Percentiles rank a stretch among this genome's conserved stretches.
Conservation (phyloP, 2,329 filamentous ascomycete genomes). For the Aspergillus persii region DNA sequence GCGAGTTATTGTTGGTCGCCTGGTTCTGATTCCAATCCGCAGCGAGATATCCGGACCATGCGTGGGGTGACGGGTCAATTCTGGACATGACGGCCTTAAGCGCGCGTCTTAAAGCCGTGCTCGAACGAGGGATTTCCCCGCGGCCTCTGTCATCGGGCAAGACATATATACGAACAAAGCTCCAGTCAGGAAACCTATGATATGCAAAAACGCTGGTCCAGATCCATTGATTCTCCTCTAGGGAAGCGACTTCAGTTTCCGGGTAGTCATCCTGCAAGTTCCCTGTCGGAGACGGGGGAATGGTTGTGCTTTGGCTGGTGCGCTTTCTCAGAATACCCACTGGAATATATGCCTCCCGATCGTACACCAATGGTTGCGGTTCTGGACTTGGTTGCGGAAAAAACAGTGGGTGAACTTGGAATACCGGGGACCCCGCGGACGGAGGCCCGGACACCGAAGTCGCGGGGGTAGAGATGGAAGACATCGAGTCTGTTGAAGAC, state of each 20-base stretch:
- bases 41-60: slow-evolving; percentile 36
- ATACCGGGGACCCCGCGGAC: background rate
- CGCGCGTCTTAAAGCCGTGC: slow-evolving; percentile 31
- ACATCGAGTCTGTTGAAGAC: background rate
- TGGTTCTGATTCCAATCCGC: slow-evolving; percentile 6
- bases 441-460: background rate
- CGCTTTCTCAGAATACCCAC: slow-evolving; percentile 30
- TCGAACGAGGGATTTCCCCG: slow-evolving; percentile 32
- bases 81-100: slow-evolving; percentile 41
- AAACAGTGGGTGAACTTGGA: background rate
- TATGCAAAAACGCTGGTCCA: slow-evolving; percentile 22
- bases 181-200: slow-evolving; percentile 12
- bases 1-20: slow-evolving; percentile 17
- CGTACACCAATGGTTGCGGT: background rate
- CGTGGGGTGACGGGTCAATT: slow-evolving; percentile 37
- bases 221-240: slow-evolving; percentile 40
- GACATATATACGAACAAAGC: slow-evolving; percentile 37
- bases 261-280: slow-evolving; percentile 13
- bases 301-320: background rate
- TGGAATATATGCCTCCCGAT: slow-evolving; percentile 26
- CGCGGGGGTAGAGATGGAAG: background rate
- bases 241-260: slow-evolving; percentile 19
- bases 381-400: background rate
- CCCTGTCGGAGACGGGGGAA: background rate
- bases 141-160: slow-evolving; percentile 41